Base-by-base conservation (phyloP, 441 rosid species). In the Arabidopsis hybrid region DNA sequence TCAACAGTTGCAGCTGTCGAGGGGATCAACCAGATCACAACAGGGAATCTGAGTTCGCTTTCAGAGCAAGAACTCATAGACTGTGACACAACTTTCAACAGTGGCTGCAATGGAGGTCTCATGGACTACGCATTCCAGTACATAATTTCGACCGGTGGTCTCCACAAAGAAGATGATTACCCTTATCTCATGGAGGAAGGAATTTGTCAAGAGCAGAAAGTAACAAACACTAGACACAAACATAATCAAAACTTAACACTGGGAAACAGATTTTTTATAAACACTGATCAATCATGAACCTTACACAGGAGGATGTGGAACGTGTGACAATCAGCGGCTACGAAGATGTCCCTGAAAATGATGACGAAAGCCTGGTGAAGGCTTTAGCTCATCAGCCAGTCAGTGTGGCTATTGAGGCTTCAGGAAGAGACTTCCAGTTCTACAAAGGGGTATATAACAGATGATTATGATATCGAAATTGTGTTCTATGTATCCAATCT, bases 1-100 rank as follows among this genome's bases (percentile, higher is more conserved):
- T 95, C 98, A 1, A 92, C 99, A 0, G 97, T 95, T 47, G 99
- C 98, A 13, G 93, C 98, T 12, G 95, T 95, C 0, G 99, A 95
- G 45, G 99, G 99, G 11, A 88, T 95, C 72, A 88, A 92, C 85
- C 87, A 89, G 84, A 92, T 91, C 12, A 85, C 86, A 7, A 89
- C 92, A 0, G 89, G 97, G 65, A 95, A 92, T 78, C 72, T 95
- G 74, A 86, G 97, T 62, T 73, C 97, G 0, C 78, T 94, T 43
- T 91, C 97, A 2, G 97, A 91, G 82, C 98, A 94, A 84, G 96
- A 92, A 82, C 82, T 95, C 76, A 82, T 95, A 13, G 98, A 95
- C 73, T 95, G 99, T 53, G 99, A 95, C 79, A 87, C 84, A 35
- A 73, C 75, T 13, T 83, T 79, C 84, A 87, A 95, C 88, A 91